Conservation (phyloP, 2,329 filamentous ascomycete genomes). For the Exserohilum rostratum region DNA sequence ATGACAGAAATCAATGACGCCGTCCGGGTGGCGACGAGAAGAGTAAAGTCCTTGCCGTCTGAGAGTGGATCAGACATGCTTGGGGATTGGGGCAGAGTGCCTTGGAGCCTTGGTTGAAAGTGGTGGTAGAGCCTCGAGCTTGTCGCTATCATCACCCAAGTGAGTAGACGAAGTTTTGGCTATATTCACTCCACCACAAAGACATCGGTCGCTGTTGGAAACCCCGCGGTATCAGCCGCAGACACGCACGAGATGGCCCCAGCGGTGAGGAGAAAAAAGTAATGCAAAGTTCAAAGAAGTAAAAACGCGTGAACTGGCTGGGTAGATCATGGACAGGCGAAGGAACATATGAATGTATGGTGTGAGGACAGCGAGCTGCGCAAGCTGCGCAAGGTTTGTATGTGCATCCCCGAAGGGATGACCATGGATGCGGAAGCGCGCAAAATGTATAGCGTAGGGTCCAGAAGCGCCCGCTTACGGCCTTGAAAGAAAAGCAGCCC, state of each 20-base stretch:
- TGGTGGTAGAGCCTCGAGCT: not conserved
- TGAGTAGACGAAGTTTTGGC: not conserved
- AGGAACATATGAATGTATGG: not conserved
- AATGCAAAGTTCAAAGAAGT: not conserved
- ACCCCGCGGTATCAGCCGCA: not conserved
- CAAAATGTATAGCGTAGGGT: not conserved
- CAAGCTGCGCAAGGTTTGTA: not conserved
- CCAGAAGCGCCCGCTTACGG: not conserved
- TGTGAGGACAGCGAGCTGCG: not conserved
- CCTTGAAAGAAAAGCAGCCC: not conserved
- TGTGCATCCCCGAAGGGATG: not conserved
- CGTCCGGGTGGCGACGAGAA: conserved; percentile 69
- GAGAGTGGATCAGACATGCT: conserved; percentile 21
- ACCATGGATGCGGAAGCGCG: not conserved
- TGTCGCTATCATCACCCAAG: not conserved
- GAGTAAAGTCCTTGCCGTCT: conserved; percentile 43
- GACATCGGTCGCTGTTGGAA: not conserved
- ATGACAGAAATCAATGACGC: conserved; percentile 74
- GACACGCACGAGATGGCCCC: not conserved
- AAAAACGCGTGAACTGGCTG: not conserved
- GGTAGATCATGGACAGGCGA: not conserved
- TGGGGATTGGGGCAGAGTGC: not conserved
- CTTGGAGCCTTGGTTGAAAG: too few species aligned
- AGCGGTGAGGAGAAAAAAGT: not conserved
- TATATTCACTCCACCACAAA: not conserved